Evolutionary conservation across 129 eudicot genomes (phyloP).

Genomic region (Arctium lappa): DNA sequence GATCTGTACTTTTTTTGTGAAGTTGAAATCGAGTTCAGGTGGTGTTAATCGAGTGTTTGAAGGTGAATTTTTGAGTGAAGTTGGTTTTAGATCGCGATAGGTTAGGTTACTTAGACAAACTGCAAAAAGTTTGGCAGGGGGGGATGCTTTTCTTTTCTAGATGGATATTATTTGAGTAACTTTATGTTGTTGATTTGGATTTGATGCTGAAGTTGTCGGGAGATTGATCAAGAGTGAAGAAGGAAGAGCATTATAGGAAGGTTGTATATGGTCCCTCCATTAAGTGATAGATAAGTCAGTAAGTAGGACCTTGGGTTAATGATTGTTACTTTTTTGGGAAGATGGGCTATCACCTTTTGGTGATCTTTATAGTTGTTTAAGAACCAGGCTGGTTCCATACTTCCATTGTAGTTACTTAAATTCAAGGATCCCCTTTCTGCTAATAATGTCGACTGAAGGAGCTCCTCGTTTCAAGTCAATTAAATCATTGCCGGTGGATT

Average conservation of each 20-base stretch:
- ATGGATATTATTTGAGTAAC: conserved; percentile 27
- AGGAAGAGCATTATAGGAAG: conserved; percentile 33
- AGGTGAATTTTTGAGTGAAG: conserved; percentile 4
- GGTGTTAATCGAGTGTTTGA: neutral
- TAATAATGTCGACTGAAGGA: conserved; percentile 49
- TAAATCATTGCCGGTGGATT: conserved; percentile 74
- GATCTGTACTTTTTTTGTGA: conserved; percentile 17
- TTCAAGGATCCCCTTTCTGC: conserved; percentile 5
- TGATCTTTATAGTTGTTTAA: conserved; percentile 31
- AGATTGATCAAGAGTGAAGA: conserved; percentile 35
- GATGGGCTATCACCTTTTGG: conserved; percentile 50
- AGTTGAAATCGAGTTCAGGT: neutral
- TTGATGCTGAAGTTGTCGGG: conserved; percentile 41
- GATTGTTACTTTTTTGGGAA: conserved; percentile 34
- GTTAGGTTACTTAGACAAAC: conserved; percentile 1
- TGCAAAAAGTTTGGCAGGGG: conserved; percentile 22
- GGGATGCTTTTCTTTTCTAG: conserved; percentile 10
- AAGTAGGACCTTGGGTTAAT: conserved; percentile 51
- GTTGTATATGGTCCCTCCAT: conserved; percentile 58
- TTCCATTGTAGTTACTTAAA: conserved; percentile 9
- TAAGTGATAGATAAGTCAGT: conserved; percentile 50
- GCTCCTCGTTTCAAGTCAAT: conserved; percentile 48
- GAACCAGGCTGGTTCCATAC: conserved; percentile 19
- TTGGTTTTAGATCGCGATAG: conserved; percentile 6
- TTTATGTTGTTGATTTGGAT: conserved; percentile 28